These are phyloP conservation scores for Cyberlindnera sargentensis DNA, from an alignment of 805 yeast species.

Conservation along the genomic window DNA sequence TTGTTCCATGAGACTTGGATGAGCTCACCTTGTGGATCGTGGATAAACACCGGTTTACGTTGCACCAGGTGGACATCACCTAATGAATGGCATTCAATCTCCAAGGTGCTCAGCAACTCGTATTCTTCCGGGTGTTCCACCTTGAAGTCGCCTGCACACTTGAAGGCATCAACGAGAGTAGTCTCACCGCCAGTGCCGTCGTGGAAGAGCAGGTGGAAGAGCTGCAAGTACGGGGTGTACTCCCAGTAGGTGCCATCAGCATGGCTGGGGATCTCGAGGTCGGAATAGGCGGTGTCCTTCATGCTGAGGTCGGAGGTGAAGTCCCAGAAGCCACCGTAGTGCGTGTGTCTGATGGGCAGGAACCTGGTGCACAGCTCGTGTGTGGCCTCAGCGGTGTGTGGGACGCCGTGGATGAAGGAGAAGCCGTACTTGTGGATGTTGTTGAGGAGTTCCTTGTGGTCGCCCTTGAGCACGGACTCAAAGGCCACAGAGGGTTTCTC, in stretches of 20 bases:
- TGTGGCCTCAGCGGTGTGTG: conserved; percentile 53
- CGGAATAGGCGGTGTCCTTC: conserved; percentile 68
- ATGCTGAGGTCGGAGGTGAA: conserved; percentile 62
- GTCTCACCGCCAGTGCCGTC: conserved; percentile 66
- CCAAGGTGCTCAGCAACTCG: conserved; percentile 39
- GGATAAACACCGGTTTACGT: conserved; percentile 56
- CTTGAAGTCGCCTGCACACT: conserved; percentile 46
- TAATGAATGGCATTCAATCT: conserved; percentile 67
- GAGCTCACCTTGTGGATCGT: conserved; percentile 42
- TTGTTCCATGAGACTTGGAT: conserved; percentile 67
- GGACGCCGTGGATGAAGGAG: conserved; percentile 53
- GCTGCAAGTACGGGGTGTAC: conserved; percentile 64
- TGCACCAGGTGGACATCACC: conserved; percentile 65
- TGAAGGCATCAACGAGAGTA: conserved; percentile 59
- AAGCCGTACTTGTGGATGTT: conserved; percentile 41
- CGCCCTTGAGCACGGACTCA: conserved; percentile 36
- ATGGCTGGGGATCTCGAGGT: conserved; percentile 54
- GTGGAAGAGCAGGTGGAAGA: conserved; percentile 58
- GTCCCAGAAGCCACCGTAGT: conserved; percentile 79
- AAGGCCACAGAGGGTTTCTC: conserved; percentile 32
- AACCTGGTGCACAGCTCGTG: conserved; percentile 49
- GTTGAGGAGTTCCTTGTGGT: conserved; percentile 12
- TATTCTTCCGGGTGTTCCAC: conserved; percentile 42
- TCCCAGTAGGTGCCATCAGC: conserved; percentile 75
- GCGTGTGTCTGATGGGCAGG: conserved; percentile 58